Percentiles rank a stretch among this genome's conserved stretches.
Conservation (phyloP, 345 rosid genomes). For the Passiflora organensis region DNA sequence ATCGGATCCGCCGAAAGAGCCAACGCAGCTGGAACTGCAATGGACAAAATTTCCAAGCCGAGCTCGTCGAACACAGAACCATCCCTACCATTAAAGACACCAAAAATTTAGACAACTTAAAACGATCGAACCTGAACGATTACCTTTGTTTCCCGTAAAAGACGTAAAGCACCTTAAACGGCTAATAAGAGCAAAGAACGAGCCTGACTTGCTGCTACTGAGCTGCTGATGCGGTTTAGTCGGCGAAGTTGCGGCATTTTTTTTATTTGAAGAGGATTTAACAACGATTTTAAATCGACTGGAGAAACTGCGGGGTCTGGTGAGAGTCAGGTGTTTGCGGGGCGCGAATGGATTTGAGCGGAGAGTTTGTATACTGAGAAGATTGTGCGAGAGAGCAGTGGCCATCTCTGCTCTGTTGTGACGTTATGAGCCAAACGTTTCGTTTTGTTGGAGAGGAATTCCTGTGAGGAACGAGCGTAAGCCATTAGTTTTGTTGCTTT, state of each 20-base stretch:
- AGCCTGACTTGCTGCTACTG: slow-evolving; percentile 15
- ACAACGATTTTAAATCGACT: slow-evolving; percentile 19
- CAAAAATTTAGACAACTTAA: not conserved
- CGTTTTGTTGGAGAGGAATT: not conserved
- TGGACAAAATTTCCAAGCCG: slow-evolving; percentile 64
- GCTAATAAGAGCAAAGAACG: slow-evolving; percentile 2
- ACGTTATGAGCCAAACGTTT: not conserved
- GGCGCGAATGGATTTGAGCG: slow-evolving; percentile 11
- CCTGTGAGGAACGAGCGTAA: not conserved
- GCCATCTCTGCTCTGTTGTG: slow-evolving; percentile 29
- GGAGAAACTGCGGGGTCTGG: slow-evolving; percentile 14
- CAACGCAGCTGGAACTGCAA: slow-evolving; percentile 89
- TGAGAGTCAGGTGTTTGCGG: slow-evolving; percentile 1
- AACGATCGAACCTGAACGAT: not conserved
- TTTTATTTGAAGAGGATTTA: slow-evolving; percentile 22
- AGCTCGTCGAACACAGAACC: slow-evolving; percentile 51
- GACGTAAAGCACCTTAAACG: slow-evolving; percentile 25
- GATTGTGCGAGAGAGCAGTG: slow-evolving; percentile 25
- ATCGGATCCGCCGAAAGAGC: slow-evolving; percentile 94
- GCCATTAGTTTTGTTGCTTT: not conserved
- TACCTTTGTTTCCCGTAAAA: not conserved
- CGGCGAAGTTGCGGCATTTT: slow-evolving; percentile 16
- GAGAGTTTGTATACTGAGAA: slow-evolving; percentile 16
- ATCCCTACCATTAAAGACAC: slow-evolving; percentile 14
- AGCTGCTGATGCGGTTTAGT: not conserved